phyloP scores from a whole-genome alignment of 208 protist genomes.

The Trypanosoma scelopori region DNA sequence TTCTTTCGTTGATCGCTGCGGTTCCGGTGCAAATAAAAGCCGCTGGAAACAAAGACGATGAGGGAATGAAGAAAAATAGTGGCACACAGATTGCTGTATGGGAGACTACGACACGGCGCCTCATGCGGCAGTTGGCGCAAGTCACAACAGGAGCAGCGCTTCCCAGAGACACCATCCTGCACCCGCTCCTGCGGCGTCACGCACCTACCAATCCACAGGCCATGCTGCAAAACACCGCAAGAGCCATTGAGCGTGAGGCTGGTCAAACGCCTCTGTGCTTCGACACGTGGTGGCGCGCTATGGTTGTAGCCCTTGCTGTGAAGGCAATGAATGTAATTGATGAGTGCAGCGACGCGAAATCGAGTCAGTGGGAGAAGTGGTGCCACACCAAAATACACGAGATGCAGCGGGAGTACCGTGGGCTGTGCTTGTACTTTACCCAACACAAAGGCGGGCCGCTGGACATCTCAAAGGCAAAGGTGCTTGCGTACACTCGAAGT shows the following conservation, averaged over 20 bases:
- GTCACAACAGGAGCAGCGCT: slow-evolving; percentile 47
- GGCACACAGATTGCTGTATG: background rate
- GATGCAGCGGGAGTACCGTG: slow-evolving; percentile 33
- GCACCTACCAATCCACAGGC: slow-evolving; percentile 47
- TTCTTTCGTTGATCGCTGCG: slow-evolving; percentile 55
- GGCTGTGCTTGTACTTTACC: slow-evolving; percentile 35
- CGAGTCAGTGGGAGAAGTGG: slow-evolving; percentile 41
- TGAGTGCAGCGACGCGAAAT: slow-evolving; percentile 57
- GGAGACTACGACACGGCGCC: slow-evolving; percentile 26
- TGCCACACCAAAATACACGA: slow-evolving; percentile 37
- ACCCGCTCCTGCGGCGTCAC: slow-evolving; percentile 27
- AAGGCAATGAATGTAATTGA: slow-evolving; percentile 73
- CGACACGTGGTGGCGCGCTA: slow-evolving; percentile 86
- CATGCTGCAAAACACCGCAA: slow-evolving; percentile 40
- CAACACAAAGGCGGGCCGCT: slow-evolving; percentile 27
- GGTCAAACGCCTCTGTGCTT: slow-evolving; percentile 66
- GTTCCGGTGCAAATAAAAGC: slow-evolving; percentile 5
- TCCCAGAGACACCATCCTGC: slow-evolving; percentile 24
- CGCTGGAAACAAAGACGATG: background rate
- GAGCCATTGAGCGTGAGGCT: slow-evolving; percentile 42
- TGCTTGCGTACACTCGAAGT: slow-evolving; percentile 1
- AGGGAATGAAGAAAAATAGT: background rate
- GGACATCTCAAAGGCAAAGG: slow-evolving; percentile 14
- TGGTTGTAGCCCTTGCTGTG: slow-evolving; percentile 77
- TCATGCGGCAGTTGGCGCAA: slow-evolving; percentile 53